phyloP scores from a whole-genome alignment of 2,329 filamentous ascomycete genomes.

The Claviceps arundinis region DNA sequence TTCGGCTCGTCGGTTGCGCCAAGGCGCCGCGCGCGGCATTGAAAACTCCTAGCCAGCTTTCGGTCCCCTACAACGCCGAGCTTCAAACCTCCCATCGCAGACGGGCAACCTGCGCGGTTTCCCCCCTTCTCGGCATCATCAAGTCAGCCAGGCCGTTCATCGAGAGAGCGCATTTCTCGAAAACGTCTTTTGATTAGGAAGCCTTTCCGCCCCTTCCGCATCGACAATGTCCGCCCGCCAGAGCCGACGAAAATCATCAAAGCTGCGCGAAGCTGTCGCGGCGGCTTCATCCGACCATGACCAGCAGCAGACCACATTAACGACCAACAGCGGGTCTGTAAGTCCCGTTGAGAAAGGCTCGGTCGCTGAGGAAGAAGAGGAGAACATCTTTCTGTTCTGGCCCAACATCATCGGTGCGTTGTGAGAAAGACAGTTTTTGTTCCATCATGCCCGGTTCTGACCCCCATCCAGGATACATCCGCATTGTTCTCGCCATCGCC shows the following conservation, averaged over 20 bases:
- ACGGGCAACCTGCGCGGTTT: background rate
- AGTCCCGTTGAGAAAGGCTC: conserved; percentile 20
- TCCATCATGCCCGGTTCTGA: background rate
- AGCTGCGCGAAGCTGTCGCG: conserved; percentile 16
- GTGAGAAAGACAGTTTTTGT: background rate
- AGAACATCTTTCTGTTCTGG: conserved; percentile 74
- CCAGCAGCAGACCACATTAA: conserved; percentile 12
- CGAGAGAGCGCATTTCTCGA: background rate
- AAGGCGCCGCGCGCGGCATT: background rate
- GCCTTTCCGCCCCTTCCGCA: background rate
- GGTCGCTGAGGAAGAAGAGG: conserved; percentile 26
- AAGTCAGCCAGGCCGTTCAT: background rate
- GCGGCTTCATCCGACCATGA: conserved; percentile 14
- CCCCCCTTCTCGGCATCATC: background rate
- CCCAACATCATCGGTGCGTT: conserved; percentile 67
- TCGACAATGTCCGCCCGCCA: conserved; percentile 25
- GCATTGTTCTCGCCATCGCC: conserved; percentile 70
- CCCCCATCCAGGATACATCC: conserved; percentile 48
- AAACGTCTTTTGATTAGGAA: background rate
- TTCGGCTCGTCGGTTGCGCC: conserved; percentile 3
- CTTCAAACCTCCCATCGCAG: background rate
- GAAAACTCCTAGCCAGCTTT: background rate
- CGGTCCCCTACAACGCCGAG: background rate
- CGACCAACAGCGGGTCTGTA: conserved; percentile 34
- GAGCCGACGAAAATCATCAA: conserved; percentile 25